Evolutionary conservation across 1,284 basidiomycete genomes (phyloP).

Genomic region (Vanrija sp.): DNA sequence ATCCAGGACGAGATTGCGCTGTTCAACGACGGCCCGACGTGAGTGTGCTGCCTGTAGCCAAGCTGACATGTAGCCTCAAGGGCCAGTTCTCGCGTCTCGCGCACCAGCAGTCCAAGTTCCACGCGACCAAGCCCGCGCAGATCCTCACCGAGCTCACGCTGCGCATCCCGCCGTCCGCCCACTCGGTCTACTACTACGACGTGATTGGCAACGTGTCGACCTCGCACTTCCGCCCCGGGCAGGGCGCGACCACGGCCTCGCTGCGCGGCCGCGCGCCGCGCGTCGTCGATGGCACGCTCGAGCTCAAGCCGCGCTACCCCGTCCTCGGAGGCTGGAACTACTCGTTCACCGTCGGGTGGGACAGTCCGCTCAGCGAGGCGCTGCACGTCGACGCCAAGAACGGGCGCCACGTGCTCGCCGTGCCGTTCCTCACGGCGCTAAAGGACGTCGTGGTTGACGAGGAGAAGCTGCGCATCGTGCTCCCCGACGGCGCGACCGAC

Average conservation of each 20-base stretch:
- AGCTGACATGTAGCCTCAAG: conserved; percentile 62
- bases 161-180: conserved; percentile 74
- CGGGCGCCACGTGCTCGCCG: conserved; percentile 61
- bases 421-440: conserved; percentile 82
- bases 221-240: conserved; percentile 67
- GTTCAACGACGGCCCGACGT: conserved; percentile 83
- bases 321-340: conserved; percentile 98
- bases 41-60: conserved; percentile 35
- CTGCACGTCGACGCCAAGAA: conserved; percentile 51
- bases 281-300: conserved; percentile 58
- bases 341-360: conserved; percentile 88
- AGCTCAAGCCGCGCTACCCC: conserved; percentile 86
- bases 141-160: conserved; percentile 63
- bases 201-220: conserved; percentile 95
- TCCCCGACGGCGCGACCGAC: conserved; percentile 92
- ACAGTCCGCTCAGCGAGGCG: conserved; percentile 69
- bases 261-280: conserved; percentile 15
- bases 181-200: conserved; percentile 82
- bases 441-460: conserved; percentile 75
- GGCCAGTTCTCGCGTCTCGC: conserved; percentile 92
- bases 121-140: conserved; percentile 62
- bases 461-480: conserved; percentile 72
- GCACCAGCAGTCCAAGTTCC: conserved; percentile 72
- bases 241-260: conserved; percentile 51
- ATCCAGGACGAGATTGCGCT: conserved; percentile 83